Percentiles rank a stretch among this genome's conserved stretches.
Conservation (phyloP, 1,284 basidiomycete species). For the Rhodotorula sp. region DNA sequence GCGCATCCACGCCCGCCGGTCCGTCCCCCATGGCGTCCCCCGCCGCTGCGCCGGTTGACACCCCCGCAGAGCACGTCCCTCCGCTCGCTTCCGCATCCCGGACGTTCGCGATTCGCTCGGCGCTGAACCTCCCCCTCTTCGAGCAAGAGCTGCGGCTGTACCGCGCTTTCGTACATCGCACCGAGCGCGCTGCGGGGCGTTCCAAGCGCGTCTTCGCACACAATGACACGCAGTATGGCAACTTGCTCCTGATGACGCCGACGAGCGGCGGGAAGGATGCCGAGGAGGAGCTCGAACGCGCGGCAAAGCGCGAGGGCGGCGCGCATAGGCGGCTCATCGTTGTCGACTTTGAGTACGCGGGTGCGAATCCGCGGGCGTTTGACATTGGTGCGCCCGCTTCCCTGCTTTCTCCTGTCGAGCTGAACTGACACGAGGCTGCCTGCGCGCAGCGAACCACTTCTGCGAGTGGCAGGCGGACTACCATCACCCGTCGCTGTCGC, state of each 20-base stretch:
- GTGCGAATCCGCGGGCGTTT: slow-evolving; percentile 81
- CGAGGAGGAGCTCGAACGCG: slow-evolving; percentile 39
- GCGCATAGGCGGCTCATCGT: slow-evolving; percentile 71
- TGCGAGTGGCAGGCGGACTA: slow-evolving; percentile 94
- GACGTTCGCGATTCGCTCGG: slow-evolving; percentile 43
- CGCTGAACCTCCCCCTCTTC: slow-evolving; percentile 68
- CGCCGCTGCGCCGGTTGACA: neutral
- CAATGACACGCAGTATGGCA: slow-evolving; percentile 93
- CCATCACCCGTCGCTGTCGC: slow-evolving; percentile 63
- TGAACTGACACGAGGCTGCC: neutral
- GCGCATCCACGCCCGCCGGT: slow-evolving; percentile 2
- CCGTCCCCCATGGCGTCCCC: neutral
- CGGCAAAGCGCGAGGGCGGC: slow-evolving; percentile 27
- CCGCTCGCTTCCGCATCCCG: slow-evolving; percentile 23
- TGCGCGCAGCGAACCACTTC: slow-evolving; percentile 75
- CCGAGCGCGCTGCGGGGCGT: slow-evolving; percentile 55
- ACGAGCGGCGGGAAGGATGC: slow-evolving; percentile 17
- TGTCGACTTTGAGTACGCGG: slow-evolving; percentile 93
- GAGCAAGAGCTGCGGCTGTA: slow-evolving; percentile 66
- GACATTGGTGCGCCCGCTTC: slow-evolving; percentile 62
- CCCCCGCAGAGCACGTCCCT: slow-evolving; percentile 13
- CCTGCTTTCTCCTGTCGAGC: no score
- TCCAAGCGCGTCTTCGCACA: slow-evolving; percentile 69
- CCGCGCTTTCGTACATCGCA: slow-evolving; percentile 67
- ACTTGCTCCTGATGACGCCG: slow-evolving; percentile 69